Percentiles rank a stretch among this genome's conserved stretches.
Evolutionary conservation across 1,139 yeast species (phyloP).

Genomic region (Kodamaea arcana): DNA sequence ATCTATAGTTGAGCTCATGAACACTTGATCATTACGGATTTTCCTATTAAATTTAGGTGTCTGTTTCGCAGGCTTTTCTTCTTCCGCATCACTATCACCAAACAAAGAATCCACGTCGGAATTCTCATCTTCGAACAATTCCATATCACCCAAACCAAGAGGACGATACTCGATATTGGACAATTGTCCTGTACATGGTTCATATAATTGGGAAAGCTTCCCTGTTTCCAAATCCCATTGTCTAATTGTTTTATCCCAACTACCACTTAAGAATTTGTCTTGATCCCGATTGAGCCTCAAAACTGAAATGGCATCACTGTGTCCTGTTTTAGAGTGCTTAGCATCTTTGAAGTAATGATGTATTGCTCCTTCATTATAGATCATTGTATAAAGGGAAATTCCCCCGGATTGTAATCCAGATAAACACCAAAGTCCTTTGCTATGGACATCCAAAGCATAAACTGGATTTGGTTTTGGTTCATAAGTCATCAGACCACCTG

Average conservation of each 20-base stretch:
- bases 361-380: slow-evolving; percentile 79
- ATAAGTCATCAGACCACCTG: slow-evolving; percentile 43
- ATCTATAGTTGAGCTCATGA: slow-evolving; percentile 78
- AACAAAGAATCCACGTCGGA: slow-evolving; percentile 72
- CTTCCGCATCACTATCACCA: slow-evolving; percentile 71
- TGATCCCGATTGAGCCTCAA: slow-evolving; percentile 61
- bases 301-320: slow-evolving; percentile 71
- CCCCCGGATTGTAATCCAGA: slow-evolving; percentile 87
- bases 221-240: slow-evolving; percentile 90
- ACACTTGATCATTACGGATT: slow-evolving; percentile 48
- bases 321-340: slow-evolving; percentile 31
- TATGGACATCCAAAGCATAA: slow-evolving; percentile 78
- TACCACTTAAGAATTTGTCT: slow-evolving; percentile 67
- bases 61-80: slow-evolving; percentile 14
- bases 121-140: slow-evolving; percentile 21
- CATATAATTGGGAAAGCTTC: slow-evolving; percentile 41
- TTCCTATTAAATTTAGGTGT: slow-evolving; percentile 6
- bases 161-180: slow-evolving; percentile 81
- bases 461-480: slow-evolving; percentile 80
- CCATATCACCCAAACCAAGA: slow-evolving; percentile 41
- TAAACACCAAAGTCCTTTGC: slow-evolving; percentile 78
- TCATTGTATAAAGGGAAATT: slow-evolving; percentile 74
- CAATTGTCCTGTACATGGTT: slow-evolving; percentile 70
- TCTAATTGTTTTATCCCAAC: slow-evolving; percentile 79
- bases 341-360: slow-evolving; percentile 59